Evolutionary conservation across 495 filamentous ascomycete species (phyloP).

Genomic region (Neurospora terricola): DNA sequence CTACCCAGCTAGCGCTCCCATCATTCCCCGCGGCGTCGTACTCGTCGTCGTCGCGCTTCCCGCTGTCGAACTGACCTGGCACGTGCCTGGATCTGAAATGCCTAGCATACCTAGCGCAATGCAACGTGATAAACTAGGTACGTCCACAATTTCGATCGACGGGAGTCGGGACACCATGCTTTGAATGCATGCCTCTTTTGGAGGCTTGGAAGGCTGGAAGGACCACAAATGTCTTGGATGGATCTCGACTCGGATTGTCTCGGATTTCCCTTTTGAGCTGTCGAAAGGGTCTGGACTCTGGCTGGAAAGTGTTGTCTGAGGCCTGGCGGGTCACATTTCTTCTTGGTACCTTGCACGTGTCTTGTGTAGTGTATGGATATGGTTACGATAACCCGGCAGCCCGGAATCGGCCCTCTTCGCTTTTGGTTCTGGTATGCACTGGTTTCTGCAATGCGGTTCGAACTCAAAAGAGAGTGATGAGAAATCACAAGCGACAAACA

Average conservation of each 20-base stretch:
- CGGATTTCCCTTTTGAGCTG: background rate
- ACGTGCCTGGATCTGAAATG: background rate
- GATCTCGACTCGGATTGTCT: background rate
- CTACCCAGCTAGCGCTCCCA: background rate
- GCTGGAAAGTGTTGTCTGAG: background rate
- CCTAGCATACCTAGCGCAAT: background rate
- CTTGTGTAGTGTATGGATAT: background rate
- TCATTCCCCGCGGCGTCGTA: background rate
- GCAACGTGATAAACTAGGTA: background rate
- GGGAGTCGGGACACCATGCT: background rate
- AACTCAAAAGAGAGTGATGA: background rate
- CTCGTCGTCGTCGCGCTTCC: background rate
- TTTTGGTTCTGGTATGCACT: background rate
- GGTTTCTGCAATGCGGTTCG: background rate
- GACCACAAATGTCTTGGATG: background rate
- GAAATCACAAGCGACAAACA: background rate
- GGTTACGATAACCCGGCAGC: background rate
- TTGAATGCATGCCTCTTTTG: too few relatives aligned
- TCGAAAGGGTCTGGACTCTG: background rate
- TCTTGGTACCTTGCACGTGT: background rate
- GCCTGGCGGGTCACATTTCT: background rate
- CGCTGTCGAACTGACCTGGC: background rate
- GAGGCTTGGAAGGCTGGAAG: background rate
- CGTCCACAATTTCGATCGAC: background rate
- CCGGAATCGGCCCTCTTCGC: background rate